These are phyloP conservation scores for Babesia sp. DNA, from an alignment of 169 alveolate species.

Conservation along the genomic window DNA sequence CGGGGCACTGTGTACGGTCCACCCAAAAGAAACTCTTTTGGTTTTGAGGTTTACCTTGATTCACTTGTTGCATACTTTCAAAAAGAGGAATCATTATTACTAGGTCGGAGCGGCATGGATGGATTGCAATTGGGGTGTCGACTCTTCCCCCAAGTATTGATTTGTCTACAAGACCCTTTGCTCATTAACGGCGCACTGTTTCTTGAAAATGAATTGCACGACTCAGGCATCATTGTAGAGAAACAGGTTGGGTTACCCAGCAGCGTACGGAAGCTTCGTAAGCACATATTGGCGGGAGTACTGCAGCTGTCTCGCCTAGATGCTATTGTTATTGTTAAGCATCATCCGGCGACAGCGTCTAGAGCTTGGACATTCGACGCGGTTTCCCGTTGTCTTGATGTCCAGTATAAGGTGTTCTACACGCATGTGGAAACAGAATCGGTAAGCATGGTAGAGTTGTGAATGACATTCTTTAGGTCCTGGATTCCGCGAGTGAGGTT, in stretches of 20 bases:
- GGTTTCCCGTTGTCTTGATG: not conserved
- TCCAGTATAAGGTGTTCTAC: constrained; percentile 35
- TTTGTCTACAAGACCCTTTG: constrained; percentile 24
- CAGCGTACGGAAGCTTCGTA: constrained; percentile 33
- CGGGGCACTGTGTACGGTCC: constrained; percentile 18
- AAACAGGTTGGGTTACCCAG: constrained; percentile 40
- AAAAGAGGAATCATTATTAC: not conserved
- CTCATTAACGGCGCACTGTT: constrained; percentile 35
- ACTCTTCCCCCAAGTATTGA: constrained; percentile 51
- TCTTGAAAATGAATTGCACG: constrained; percentile 34
- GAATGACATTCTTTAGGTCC: constrained; percentile 17
- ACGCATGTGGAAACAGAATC: constrained; percentile 14
- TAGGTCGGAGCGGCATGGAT: not conserved
- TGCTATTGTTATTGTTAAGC: constrained; percentile 26
- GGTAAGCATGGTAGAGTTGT: constrained; percentile 4
- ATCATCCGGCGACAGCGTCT: not conserved
- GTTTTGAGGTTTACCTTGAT: constrained; percentile 56
- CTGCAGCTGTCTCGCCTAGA: constrained; percentile 36
- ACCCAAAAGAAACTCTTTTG: constrained; percentile 45
- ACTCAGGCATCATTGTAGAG: constrained; percentile 40
- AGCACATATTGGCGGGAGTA: constrained; percentile 23
- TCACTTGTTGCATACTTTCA: constrained; percentile 24
- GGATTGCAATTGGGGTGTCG: constrained; percentile 23
- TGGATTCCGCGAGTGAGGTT: constrained; percentile 43
- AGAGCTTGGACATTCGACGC: not conserved